Conservation (phyloP, 2,329 filamentous ascomycete genomes). For the Monosporascus ibericus region DNA sequence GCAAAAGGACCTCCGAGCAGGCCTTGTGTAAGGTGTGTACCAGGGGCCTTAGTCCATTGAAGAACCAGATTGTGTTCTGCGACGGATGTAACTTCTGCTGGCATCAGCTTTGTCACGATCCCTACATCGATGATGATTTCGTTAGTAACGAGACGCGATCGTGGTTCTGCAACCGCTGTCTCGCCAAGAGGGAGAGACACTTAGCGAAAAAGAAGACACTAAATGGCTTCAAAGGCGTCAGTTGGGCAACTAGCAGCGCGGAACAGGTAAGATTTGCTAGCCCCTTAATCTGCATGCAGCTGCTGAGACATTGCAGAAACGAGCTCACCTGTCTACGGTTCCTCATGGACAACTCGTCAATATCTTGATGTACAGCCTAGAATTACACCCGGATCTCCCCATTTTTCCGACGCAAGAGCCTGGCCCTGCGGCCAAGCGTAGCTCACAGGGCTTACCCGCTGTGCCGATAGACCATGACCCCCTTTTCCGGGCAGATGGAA, state of each 20-base stretch:
- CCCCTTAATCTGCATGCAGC: neutral
- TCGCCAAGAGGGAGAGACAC: slow-evolving; percentile 39
- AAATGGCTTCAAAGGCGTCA: slow-evolving; percentile 27
- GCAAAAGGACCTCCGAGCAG: slow-evolving; percentile 55
- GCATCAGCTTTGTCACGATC: slow-evolving; percentile 78
- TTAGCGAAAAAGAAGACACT: slow-evolving; percentile 32
- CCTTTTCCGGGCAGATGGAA: slow-evolving; percentile 29
- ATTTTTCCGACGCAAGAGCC: slow-evolving; percentile 47
- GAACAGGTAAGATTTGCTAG: slow-evolving; percentile 30
- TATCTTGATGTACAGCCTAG: slow-evolving; percentile 56
- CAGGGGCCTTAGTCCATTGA: slow-evolving; percentile 63
- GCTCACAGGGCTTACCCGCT: slow-evolving; percentile 19
- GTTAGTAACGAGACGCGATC: slow-evolving; percentile 59
- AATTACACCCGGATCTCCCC: slow-evolving; percentile 57
- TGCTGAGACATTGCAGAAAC: slow-evolving; percentile 40
- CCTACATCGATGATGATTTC: slow-evolving; percentile 63
- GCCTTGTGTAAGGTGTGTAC: slow-evolving; percentile 67
- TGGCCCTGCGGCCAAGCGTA: slow-evolving; percentile 18
- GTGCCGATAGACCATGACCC: slow-evolving; percentile 21
- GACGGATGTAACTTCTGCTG: slow-evolving; percentile 74
- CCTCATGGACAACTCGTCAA: slow-evolving; percentile 57
- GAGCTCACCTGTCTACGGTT: slow-evolving; percentile 56
- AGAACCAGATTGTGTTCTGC: slow-evolving; percentile 80
- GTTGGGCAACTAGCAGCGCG: slow-evolving; percentile 31
- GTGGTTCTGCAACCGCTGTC: slow-evolving; percentile 66